These are phyloP conservation scores for Yamadazyma pseudoaaseri DNA, from an alignment of 1,139 yeast species.

Conservation along the genomic window DNA sequence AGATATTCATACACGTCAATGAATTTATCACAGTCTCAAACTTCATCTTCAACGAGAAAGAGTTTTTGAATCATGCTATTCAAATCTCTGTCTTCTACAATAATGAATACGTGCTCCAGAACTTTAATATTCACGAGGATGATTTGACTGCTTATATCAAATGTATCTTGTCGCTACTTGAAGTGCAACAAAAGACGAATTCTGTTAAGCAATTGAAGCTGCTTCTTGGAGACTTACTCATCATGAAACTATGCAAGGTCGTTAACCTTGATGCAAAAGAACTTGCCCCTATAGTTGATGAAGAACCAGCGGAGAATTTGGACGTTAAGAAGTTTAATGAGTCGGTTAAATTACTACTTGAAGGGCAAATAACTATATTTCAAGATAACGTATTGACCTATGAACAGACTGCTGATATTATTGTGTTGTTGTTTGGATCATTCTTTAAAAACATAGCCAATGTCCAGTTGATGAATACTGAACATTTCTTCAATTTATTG, in stretches of 20 bases:
- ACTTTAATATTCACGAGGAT: slow-evolving; percentile 23
- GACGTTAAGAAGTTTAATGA: slow-evolving; percentile 16
- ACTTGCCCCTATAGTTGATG: not conserved
- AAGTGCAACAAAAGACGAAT: slow-evolving; percentile 18
- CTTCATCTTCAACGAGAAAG: slow-evolving; percentile 36
- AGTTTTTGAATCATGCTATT: slow-evolving; percentile 27
- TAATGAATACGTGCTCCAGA: slow-evolving; percentile 22
- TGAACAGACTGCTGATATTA: slow-evolving; percentile 29
- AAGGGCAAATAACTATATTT: slow-evolving; percentile 44
- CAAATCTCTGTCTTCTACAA: slow-evolving; percentile 24
- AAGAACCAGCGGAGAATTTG: not conserved
- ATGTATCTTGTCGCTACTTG: slow-evolving; percentile 35
- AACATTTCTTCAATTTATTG: slow-evolving; percentile 35
- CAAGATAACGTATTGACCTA: slow-evolving; percentile 29
- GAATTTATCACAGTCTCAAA: slow-evolving; percentile 34
- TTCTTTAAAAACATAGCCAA: slow-evolving; percentile 21
- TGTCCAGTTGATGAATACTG: slow-evolving; percentile 19
- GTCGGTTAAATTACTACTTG: slow-evolving; percentile 34
- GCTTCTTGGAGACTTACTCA: slow-evolving; percentile 28
- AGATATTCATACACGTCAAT: slow-evolving; percentile 35
- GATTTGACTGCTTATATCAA: slow-evolving; percentile 27
- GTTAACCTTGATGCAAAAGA: not conserved
- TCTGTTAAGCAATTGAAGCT: slow-evolving; percentile 20
- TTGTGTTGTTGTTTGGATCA: slow-evolving; percentile 31
- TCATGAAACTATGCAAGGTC: slow-evolving; percentile 23